A percentile compares a stretch with the other conserved stretches of the same genome.
Evolutionary conservation across 495 filamentous ascomycete genomes (phyloP).

Genomic region (Aspergillus wentii): DNA sequence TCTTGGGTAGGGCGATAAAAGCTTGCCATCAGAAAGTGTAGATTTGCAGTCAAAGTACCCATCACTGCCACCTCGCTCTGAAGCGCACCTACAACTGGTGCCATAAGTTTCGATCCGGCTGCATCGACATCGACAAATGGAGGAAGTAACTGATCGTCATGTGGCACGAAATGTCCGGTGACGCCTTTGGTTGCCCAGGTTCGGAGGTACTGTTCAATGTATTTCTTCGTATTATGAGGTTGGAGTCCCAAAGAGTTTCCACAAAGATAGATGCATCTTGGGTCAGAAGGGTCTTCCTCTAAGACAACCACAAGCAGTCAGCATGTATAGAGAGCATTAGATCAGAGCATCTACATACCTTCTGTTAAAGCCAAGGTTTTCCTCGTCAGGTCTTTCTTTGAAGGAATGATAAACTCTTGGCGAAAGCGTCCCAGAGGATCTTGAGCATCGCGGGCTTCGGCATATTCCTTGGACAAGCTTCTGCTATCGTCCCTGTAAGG

Average conservation of each 20-base stretch:
- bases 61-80: slow-evolving; percentile 83
- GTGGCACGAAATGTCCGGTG: slow-evolving; percentile 83
- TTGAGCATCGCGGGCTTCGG: slow-evolving; percentile 58
- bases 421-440: slow-evolving; percentile 67
- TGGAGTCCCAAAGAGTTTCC: slow-evolving; percentile 96
- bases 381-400: slow-evolving; percentile 69
- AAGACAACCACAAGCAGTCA: no score
- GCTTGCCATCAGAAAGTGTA: slow-evolving; percentile 86
- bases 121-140: slow-evolving; percentile 81
- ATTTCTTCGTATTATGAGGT: slow-evolving; percentile 63
- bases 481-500: slow-evolving; percentile 35
- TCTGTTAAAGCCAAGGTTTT: slow-evolving; percentile 46
- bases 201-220: slow-evolving; percentile 71
- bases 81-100: slow-evolving; percentile 79
- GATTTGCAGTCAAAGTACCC: slow-evolving; percentile 87
- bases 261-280: slow-evolving; percentile 76
- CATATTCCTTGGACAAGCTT: slow-evolving; percentile 48
- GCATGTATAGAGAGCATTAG: not conserved
- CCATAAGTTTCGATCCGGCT: slow-evolving; percentile 64
- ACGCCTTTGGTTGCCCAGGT: slow-evolving; percentile 95
- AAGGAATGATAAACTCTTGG: slow-evolving; percentile 79
- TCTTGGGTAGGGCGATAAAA: slow-evolving; percentile 80
- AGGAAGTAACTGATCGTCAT: slow-evolving; percentile 67
- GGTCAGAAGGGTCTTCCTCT: slow-evolving; percentile 25
- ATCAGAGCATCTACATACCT: slow-evolving; percentile 16